Conservation (phyloP, 164 flowering plant species). For the Pachysandra terminalis region DNA sequence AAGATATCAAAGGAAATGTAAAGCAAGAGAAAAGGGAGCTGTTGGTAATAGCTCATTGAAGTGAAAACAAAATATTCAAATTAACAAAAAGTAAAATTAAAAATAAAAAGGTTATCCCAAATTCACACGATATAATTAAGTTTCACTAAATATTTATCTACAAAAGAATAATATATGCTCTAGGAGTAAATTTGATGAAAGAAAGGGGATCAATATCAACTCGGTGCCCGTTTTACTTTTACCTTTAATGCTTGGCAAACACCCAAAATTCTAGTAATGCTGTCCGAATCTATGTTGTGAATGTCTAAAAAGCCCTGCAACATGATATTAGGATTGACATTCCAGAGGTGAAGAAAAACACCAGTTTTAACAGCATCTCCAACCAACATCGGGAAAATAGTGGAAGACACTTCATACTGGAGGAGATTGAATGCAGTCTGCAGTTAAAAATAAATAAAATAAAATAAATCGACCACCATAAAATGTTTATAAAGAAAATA, state of each 20-base stretch:
- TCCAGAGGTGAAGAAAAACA: slow-evolving; percentile 67
- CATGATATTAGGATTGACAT: slow-evolving; percentile 55
- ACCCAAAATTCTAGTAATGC: slow-evolving; percentile 48
- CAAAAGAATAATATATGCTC: too few species aligned
- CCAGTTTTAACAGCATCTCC: slow-evolving; percentile 36
- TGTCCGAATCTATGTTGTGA: slow-evolving; percentile 40
- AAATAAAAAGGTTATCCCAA: too few species aligned
- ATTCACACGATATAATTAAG: too few species aligned
- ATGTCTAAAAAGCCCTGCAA: slow-evolving; percentile 61
- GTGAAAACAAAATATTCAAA: too few species aligned
- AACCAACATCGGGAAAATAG: slow-evolving; percentile 56
- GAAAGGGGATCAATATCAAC: background rate
- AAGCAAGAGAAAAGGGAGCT: too few species aligned
- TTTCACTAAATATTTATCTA: too few species aligned
- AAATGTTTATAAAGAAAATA: background rate
- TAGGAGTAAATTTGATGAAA: background rate
- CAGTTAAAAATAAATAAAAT: slow-evolving; percentile 17
- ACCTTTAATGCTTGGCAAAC: slow-evolving; percentile 85
- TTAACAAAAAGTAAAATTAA: too few species aligned
- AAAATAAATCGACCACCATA: slow-evolving; percentile 3
- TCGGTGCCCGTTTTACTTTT: background rate
- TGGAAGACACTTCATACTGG: slow-evolving; percentile 63
- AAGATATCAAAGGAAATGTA: too few species aligned
- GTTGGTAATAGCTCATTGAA: too few species aligned
- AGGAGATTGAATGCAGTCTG: slow-evolving; percentile 87